Conservation (phyloP, 805 yeast species). For the Komagataella populi region DNA sequence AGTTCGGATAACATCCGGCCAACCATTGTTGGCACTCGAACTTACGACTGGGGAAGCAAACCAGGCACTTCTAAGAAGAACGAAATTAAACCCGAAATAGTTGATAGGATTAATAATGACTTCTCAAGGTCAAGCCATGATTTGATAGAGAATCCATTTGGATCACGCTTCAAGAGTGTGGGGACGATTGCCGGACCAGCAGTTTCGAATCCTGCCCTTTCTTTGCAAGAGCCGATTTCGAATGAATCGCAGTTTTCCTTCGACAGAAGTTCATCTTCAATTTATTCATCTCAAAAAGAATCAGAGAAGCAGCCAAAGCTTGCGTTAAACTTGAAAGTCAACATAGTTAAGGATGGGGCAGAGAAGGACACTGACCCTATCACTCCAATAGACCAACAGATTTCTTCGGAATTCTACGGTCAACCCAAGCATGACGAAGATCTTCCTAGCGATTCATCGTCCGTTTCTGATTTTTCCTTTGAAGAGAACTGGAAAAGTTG, state of each 20-base stretch:
- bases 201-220: not conserved
- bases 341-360: not conserved
- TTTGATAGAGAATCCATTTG: not conserved
- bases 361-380: not conserved
- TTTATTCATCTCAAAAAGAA: not conserved
- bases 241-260: not conserved
- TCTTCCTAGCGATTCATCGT: slow-evolving; percentile 5
- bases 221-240: not conserved
- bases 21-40: not conserved
- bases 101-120: not conserved
- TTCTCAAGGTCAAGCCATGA: not conserved
- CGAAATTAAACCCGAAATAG: not conserved
- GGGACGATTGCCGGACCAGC: not conserved
- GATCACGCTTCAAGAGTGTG: not conserved
- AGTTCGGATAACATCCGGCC: not conserved
- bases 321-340: not conserved
- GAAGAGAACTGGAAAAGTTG: slow-evolving; percentile 15
- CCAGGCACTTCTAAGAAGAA: not conserved
- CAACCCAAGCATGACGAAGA: not conserved
- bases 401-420: not conserved
- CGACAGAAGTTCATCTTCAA: not conserved
- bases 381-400: not conserved
- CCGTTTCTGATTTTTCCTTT: slow-evolving; percentile 19
- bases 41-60: not conserved
- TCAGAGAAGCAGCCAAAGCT: not conserved